A percentile compares a stretch with the other conserved stretches of the same genome.
These are phyloP conservation scores for Dispira simplex DNA, from an alignment of 192 early-diverging fungal species.

Conservation along the genomic window DNA sequence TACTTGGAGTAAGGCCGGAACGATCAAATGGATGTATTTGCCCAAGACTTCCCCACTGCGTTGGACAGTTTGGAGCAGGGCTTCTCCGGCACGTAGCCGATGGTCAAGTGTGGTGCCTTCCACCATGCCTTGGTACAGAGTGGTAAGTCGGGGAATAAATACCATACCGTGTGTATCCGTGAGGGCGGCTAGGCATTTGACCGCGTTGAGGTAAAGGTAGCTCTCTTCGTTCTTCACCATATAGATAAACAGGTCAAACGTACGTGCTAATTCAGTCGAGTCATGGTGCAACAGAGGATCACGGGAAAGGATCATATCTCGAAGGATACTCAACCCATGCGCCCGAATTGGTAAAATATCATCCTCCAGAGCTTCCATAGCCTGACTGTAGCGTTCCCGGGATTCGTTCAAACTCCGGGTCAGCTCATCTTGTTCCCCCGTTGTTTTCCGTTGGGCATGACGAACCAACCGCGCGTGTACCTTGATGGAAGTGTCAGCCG, in stretches of 20 bases:
- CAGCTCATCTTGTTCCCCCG: conserved; percentile 4
- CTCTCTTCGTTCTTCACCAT: conserved; percentile 66
- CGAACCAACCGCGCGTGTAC: conserved; percentile 22
- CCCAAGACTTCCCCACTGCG: conserved; percentile 64
- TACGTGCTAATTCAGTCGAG: conserved; percentile 36
- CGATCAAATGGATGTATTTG: conserved; percentile 36
- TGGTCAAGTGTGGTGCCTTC: conserved; percentile 37
- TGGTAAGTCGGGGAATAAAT: conserved; percentile 49
- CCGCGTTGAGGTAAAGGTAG: conserved; percentile 86
- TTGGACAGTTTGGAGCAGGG: conserved; percentile 71
- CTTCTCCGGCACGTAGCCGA: conserved; percentile 72
- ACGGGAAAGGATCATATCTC: conserved; percentile 58
- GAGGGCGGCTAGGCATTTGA: conserved; percentile 69
- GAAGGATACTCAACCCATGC: conserved; percentile 68
- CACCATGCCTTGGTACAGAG: conserved; percentile 39
- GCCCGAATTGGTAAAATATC: conserved; percentile 75
- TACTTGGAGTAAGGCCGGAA: conserved; percentile 18
- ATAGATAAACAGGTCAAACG: conserved; percentile 64
- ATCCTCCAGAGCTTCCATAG: conserved; percentile 61
- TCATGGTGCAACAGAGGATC: conserved; percentile 38
- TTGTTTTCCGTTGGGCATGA: conserved; percentile 13
- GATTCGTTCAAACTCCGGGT: conserved; percentile 20
- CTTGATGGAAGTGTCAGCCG: conserved; percentile 14
- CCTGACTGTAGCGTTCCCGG: conserved; percentile 45
- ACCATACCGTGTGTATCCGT: conserved; percentile 62